Evolutionary conservation across 2,329 filamentous ascomycete genomes (phyloP).

Genomic region (Colletotrichum lini): DNA sequence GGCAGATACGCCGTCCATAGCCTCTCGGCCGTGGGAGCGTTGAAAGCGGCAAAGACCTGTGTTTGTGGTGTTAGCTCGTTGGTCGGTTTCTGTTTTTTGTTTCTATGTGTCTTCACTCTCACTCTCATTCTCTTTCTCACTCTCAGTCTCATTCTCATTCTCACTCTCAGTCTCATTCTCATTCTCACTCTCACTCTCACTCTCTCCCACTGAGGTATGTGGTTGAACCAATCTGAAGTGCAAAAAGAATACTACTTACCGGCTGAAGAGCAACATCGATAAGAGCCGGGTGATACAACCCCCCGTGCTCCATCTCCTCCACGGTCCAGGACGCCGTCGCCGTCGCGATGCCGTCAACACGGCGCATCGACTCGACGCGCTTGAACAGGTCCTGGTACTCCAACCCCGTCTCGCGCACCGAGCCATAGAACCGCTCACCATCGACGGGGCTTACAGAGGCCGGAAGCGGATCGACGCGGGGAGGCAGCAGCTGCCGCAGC

Average conservation of each 20-base stretch:
- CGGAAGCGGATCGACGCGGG: neutral
- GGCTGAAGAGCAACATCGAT: slow-evolving; percentile 29
- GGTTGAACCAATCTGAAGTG: too few species aligned
- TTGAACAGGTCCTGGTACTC: slow-evolving; percentile 13
- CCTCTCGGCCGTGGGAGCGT: slow-evolving; percentile 8
- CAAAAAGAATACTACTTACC: neutral
- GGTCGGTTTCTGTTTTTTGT: too few species aligned
- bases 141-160: too few species aligned
- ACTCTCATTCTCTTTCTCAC: too few species aligned
- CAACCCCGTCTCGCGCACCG: neutral
- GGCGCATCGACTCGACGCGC: slow-evolving; percentile 12
- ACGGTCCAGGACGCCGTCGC: slow-evolving; percentile 21
- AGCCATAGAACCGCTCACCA: slow-evolving; percentile 7
- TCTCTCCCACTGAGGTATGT: too few species aligned
- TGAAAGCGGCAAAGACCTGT: slow-evolving; percentile 16
- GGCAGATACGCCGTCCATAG: slow-evolving; percentile 7
- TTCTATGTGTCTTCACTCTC: too few species aligned
- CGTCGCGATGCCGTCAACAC: slow-evolving; percentile 14
- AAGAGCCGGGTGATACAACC: slow-evolving; percentile 11
- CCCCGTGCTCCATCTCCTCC: slow-evolving; percentile 5
- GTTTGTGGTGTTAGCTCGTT: too few species aligned
- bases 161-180: too few species aligned
- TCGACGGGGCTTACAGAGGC: neutral
- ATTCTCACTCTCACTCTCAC: too few species aligned
- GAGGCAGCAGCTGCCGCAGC: neutral